Percentiles rank a stretch among this genome's conserved stretches.
These are phyloP conservation scores for Clavispora carvajalis DNA, from an alignment of 805 yeast species.

Conservation along the genomic window DNA sequence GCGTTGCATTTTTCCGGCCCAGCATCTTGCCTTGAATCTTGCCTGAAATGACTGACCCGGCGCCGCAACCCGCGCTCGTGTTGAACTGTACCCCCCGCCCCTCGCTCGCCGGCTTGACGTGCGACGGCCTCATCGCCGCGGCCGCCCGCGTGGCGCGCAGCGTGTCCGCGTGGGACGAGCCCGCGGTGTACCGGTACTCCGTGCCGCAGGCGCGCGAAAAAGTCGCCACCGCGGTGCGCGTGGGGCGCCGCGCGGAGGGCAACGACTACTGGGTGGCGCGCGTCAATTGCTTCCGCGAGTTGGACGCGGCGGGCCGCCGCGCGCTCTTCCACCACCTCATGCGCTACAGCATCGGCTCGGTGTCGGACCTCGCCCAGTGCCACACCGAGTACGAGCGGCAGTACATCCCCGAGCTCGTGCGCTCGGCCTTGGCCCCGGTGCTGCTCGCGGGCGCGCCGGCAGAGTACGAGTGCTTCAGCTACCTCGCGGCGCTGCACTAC, in stretches of 20 bases:
- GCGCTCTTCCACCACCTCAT: slow-evolving; percentile 8
- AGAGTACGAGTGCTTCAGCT: slow-evolving; percentile 17
- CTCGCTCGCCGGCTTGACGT: slow-evolving; percentile 8
- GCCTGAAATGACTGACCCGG: too few species aligned
- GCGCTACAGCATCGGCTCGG: slow-evolving; percentile 12
- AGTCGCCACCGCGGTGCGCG: slow-evolving; percentile 8
- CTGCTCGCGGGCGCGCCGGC: slow-evolving; percentile 11
- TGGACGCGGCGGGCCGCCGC: slow-evolving; percentile 6
- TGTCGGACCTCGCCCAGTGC: slow-evolving; percentile 13
- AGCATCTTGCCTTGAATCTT: too few species aligned
- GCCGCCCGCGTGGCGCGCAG: slow-evolving; percentile 8
- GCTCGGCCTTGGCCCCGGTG: slow-evolving; percentile 18
- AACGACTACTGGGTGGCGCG: slow-evolving; percentile 17
- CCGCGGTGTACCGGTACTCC: slow-evolving; percentile 8
- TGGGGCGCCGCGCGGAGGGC: slow-evolving; percentile 6
- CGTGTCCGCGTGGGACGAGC: slow-evolving; percentile 10
- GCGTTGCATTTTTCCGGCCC: too few species aligned
- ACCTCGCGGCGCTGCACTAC: slow-evolving; percentile 29
- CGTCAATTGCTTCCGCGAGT: slow-evolving; percentile 10
- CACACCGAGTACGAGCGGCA: slow-evolving; percentile 34
- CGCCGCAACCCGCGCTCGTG: neutral
- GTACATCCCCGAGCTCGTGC: slow-evolving; percentile 30
- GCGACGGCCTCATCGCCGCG: slow-evolving; percentile 6
- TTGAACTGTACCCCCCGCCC: slow-evolving; percentile 13
- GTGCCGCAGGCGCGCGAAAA: slow-evolving; percentile 12